Evolutionary conservation across 306 rosid species (phyloP), one percentile per base, ranked within the genome.

Genomic region (Sphenostylis stenocarpa): DNA sequence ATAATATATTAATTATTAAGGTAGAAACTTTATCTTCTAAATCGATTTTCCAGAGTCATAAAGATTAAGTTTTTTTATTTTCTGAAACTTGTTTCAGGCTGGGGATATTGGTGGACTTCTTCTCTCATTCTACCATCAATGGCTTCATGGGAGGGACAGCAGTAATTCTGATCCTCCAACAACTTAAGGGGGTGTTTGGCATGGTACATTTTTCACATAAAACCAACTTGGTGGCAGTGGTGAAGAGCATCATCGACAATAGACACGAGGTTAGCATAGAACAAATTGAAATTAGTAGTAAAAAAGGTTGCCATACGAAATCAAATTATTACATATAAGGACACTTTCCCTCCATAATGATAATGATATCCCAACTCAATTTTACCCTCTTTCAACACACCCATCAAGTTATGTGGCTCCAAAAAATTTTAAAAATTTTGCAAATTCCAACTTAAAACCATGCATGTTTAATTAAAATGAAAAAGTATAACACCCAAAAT

Each of bases 121-220:
- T 94, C 74, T 91, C 98, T 2, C 97, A 91, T 84, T 85, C 98
- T 16, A 91, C 98, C 45, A 91, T 94, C 60, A 81, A 88, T 43
- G 98, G 97, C 12, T 94, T 94, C 71, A 91, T 94, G 97, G 90
- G 87, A 72, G 98, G 98, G 1, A 94, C 97, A 1, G 94, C 98
- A 15, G 43, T 80, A 3, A 83, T 91, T 31, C 91, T 94, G 16
- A 85, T 72, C 79, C 80, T 87, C 17, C 91, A 89, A 75, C 98
- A 94, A 63, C 67, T 94, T 1, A 94, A 87, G 84, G 96, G 97
- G 20, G 7, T 94, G 0, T 77, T 94, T 28, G 97, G 97, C 14
- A 20, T 94, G 85, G 78, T 14, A 20, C 84, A 64, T 73, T 94
- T 94, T 52, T 85, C 97, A 3, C 52, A 82, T 34, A 85, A 90